A percentile compares a stretch with the other conserved stretches of the same genome.
phyloP scores from a whole-genome alignment of 1,284 basidiomycete species.

The Trametes versicolor region DNA sequence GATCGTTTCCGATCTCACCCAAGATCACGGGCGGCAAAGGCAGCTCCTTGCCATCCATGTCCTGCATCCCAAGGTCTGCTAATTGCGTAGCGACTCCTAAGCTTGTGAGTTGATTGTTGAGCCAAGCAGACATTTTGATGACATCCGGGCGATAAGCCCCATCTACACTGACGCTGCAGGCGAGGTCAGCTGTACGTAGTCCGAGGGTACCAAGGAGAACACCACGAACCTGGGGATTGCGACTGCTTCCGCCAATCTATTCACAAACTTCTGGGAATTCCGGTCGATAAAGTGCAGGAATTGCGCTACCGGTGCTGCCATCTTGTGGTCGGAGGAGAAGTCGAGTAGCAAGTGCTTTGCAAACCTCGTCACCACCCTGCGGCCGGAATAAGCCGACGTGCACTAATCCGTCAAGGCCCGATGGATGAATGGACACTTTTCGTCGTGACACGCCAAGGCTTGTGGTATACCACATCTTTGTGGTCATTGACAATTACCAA shows the following conservation, averaged over 20 bases:
- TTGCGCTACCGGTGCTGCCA: slow-evolving; percentile 54
- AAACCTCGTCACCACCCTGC: too few relatives aligned
- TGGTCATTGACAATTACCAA: too few relatives aligned
- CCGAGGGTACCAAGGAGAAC: background rate
- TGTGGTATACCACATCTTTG: too few relatives aligned
- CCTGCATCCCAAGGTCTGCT: slow-evolving; percentile 84
- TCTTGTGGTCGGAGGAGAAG: slow-evolving; percentile 21
- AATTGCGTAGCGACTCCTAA: slow-evolving; percentile 82
- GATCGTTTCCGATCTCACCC: slow-evolving; percentile 85
- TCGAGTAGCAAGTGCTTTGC: background rate
- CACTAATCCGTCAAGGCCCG: too few relatives aligned
- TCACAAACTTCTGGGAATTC: slow-evolving; percentile 80
- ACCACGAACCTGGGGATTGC: slow-evolving; percentile 82
- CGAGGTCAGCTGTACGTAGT: background rate
- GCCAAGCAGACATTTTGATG: slow-evolving; percentile 85
- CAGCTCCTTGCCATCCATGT: slow-evolving; percentile 82
- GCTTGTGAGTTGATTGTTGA: slow-evolving; percentile 75
- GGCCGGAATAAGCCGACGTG: too few relatives aligned
- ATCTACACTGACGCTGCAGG: slow-evolving; percentile 71
- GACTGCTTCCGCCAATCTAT: slow-evolving; percentile 85
- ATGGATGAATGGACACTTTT: too few relatives aligned
- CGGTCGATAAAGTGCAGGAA: slow-evolving; percentile 75
- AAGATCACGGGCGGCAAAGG: slow-evolving; percentile 91
- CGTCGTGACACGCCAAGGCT: too few relatives aligned
- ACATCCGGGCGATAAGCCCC: slow-evolving; percentile 78